These are phyloP conservation scores for Boletus rubroflammeus DNA, from an alignment of 768 basidiomycete genomes.

Conservation along the genomic window DNA sequence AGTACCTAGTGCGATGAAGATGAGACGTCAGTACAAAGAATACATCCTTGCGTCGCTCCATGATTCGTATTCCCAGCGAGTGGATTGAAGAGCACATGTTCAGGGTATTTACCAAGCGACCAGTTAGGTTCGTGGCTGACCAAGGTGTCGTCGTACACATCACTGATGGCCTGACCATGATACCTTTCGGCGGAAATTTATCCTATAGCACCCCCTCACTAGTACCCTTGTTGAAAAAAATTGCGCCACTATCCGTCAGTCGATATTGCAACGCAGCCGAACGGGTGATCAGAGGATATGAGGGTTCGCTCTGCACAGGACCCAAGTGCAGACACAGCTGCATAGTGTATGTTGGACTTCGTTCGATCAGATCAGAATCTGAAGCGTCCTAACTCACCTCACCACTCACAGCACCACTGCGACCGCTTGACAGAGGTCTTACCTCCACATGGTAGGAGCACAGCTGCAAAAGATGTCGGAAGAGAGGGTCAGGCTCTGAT, in stretches of 20 bases:
- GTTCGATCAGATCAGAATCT: not conserved
- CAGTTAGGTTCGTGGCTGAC: too few relatives aligned
- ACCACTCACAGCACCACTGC: constrained; percentile 75
- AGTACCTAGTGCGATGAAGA: not conserved
- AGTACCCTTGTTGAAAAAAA: constrained; percentile 74
- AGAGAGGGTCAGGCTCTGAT: constrained; percentile 56
- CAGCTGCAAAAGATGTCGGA: constrained; percentile 56
- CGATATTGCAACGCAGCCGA: constrained; percentile 65
- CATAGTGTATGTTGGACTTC: not conserved
- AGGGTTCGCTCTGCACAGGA: constrained; percentile 34
- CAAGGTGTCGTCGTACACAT: not conserved
- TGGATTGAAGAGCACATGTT: not conserved
- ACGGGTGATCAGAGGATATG: constrained; percentile 44
- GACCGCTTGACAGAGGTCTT: constrained; percentile 64
- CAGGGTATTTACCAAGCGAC: not conserved
- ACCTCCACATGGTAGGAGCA: constrained; percentile 72
- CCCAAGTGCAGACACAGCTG: constrained; percentile 66
- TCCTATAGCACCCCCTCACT: constrained; percentile 56
- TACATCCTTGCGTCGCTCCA: not conserved
- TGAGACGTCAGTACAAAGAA: not conserved
- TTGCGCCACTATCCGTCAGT: constrained; percentile 58
- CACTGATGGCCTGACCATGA: not conserved
- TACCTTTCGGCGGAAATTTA: not conserved
- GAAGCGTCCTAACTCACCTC: constrained; percentile 44
- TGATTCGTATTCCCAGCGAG: not conserved